Conservation (phyloP, 176 grass and related monocot species). For the Aegilops umbellulata region DNA sequence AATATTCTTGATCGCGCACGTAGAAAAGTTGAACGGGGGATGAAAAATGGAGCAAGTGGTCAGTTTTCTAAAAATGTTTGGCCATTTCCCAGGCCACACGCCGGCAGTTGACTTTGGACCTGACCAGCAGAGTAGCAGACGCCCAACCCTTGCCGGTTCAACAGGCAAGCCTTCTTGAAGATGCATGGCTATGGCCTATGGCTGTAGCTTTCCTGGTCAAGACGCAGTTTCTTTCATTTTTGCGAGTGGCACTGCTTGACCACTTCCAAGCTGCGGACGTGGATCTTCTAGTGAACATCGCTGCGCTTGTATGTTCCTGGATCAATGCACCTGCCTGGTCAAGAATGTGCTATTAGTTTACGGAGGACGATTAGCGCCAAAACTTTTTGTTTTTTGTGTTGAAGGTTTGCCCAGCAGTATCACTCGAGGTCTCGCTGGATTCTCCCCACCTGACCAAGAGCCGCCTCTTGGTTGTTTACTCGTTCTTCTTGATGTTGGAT, state of each 20-base stretch:
- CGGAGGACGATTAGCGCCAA: neutral
- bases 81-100: slow-evolving; percentile 26
- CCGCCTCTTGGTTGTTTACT: neutral
- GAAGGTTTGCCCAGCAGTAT: neutral
- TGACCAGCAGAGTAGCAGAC: slow-evolving; percentile 25
- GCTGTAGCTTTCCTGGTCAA: slow-evolving; percentile 22
- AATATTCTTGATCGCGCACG: slow-evolving; percentile 10
- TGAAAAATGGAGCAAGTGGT: slow-evolving; percentile 15
- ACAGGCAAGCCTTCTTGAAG: slow-evolving; percentile 24
- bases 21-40: slow-evolving; percentile 31
- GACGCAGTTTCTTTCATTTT: neutral
- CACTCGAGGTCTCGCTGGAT: neutral
- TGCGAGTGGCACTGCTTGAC: neutral
- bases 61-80: slow-evolving; percentile 30
- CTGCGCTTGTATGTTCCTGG: neutral
- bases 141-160: slow-evolving; percentile 21
- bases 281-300: neutral
- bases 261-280: slow-evolving; percentile 13
- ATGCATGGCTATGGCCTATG: neutral
- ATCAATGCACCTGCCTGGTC: neutral
- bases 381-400: neutral
- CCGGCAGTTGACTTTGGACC: slow-evolving; percentile 49
- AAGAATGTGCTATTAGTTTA: neutral
- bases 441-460: neutral
- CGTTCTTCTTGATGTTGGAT: neutral